Percentiles rank a stretch among this genome's conserved stretches.
Conservation (phyloP, 345 rosid genomes). For the Brassica nigra region DNA sequence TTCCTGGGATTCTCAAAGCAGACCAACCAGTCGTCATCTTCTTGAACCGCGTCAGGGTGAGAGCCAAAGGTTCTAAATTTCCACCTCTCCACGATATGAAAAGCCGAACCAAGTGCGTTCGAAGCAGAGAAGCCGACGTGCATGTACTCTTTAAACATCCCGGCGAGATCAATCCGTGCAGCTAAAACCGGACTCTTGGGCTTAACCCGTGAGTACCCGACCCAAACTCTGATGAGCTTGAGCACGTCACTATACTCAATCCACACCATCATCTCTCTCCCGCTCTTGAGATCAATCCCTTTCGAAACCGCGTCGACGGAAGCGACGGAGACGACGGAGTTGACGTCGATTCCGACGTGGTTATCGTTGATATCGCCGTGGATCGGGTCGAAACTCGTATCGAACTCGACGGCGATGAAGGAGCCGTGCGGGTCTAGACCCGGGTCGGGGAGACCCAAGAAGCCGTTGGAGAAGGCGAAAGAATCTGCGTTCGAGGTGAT, state of each 20-base stretch:
- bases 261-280: slow-evolving; percentile 62
- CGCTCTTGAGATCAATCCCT: slow-evolving; percentile 66
- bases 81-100: slow-evolving; percentile 64
- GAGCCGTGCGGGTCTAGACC: slow-evolving; percentile 50
- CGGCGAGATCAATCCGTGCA: slow-evolving; percentile 61
- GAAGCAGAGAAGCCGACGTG: slow-evolving; percentile 86
- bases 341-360: slow-evolving; percentile 68
- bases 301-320: slow-evolving; percentile 50
- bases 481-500: slow-evolving; percentile 73
- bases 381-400: slow-evolving; percentile 57
- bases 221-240: slow-evolving; percentile 67
- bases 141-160: slow-evolving; percentile 67
- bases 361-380: slow-evolving; percentile 62
- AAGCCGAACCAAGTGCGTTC: slow-evolving; percentile 60
- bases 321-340: slow-evolving; percentile 54
- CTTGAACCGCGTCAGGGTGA: slow-evolving; percentile 36
- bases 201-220: slow-evolving; percentile 51
- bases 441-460: slow-evolving; percentile 64
- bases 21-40: slow-evolving; percentile 56
- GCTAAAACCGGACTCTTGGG: slow-evolving; percentile 62
- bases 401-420: slow-evolving; percentile 77
- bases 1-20: slow-evolving; percentile 36
- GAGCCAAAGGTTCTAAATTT: slow-evolving; percentile 59
- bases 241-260: slow-evolving; percentile 61
- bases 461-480: slow-evolving; percentile 59